Evolutionary conservation across 78 protist species (phyloP).

Genomic region (Protostelium mycophagum): DNA sequence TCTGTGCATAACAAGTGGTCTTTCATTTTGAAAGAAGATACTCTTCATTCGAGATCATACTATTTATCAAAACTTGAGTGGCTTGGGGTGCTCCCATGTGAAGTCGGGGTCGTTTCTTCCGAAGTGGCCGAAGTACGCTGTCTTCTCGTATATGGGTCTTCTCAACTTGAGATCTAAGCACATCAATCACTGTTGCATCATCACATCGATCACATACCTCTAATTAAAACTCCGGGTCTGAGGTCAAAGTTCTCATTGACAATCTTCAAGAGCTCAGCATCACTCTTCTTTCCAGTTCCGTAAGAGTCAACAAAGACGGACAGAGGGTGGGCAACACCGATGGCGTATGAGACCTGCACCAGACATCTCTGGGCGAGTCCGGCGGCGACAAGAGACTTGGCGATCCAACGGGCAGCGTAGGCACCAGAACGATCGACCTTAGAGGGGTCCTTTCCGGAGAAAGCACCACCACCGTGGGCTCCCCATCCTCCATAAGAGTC

Average conservation of each 20-base stretch:
- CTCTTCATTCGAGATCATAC: too few relatives aligned
- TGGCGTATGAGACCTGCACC: slow-evolving; percentile 99
- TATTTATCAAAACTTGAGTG: slow-evolving; percentile 76
- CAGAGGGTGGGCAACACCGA: slow-evolving; percentile 99
- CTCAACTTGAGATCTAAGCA: slow-evolving; percentile 80
- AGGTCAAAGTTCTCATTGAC: slow-evolving; percentile 94
- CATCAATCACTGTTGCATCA: too few relatives aligned
- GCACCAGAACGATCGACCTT: slow-evolving; percentile 99
- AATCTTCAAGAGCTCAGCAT: slow-evolving; percentile 84
- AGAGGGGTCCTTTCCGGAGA: slow-evolving; percentile 99
- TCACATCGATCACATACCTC: too few relatives aligned
- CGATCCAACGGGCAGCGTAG: slow-evolving; percentile 99
- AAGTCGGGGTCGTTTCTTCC: slow-evolving; percentile 89
- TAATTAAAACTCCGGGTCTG: slow-evolving; percentile 92
- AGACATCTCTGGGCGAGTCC: slow-evolving; percentile 86
- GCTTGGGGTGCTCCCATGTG: slow-evolving; percentile 95
- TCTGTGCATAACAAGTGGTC: too few relatives aligned
- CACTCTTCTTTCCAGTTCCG: slow-evolving; percentile 90
- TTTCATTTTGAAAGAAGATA: too few relatives aligned
- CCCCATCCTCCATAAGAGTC: slow-evolving; percentile 99
- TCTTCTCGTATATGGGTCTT: slow-evolving; percentile 79
- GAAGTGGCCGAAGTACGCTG: slow-evolving; percentile 97
- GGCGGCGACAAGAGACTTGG: slow-evolving; percentile 97
- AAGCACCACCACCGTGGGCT: slow-evolving; percentile 99
- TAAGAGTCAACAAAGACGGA: slow-evolving; percentile 96